Conservation (phyloP, 116 monocot genomes). For the Phalaenopsis hybrid region DNA sequence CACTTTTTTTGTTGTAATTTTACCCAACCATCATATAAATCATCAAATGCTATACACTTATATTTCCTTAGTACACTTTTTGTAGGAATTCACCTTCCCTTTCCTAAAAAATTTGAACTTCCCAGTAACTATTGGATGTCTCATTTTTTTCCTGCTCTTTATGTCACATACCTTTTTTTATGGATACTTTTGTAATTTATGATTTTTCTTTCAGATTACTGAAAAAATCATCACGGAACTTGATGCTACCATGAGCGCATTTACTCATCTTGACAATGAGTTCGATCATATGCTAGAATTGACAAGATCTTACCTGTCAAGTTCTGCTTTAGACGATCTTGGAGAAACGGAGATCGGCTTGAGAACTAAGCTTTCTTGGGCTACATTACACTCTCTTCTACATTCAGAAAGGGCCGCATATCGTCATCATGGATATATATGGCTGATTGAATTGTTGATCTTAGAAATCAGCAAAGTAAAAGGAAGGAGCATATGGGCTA, state of each 20-base stretch:
- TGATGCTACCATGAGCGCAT: constrained; percentile 51
- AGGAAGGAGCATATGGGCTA: constrained; percentile 52
- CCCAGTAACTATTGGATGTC: neutral
- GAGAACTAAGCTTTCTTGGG: constrained; percentile 66
- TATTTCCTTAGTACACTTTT: neutral
- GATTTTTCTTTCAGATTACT: constrained; percentile 43
- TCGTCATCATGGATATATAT: constrained; percentile 90
- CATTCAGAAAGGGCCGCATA: constrained; percentile 67
- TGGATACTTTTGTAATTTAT: neutral
- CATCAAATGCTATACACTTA: neutral
- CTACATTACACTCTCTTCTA: constrained; percentile 88
- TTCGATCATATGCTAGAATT: constrained; percentile 60
- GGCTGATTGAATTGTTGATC: constrained; percentile 84
- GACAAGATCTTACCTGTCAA: constrained; percentile 59
- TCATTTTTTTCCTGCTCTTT: neutral
- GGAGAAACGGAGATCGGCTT: constrained; percentile 28
- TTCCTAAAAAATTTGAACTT: too few species aligned
- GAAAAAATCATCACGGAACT: constrained; percentile 65
- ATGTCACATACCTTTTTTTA: neutral
- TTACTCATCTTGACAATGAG: constrained; percentile 64
- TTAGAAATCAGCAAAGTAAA: constrained; percentile 54
- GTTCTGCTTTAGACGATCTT: constrained; percentile 38
- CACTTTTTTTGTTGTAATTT: neutral
- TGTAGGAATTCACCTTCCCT: neutral
- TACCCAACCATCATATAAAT: neutral